Evolutionary conservation across 495 filamentous ascomycete species (phyloP).

Genomic region (Jackrogersella multiformis): DNA sequence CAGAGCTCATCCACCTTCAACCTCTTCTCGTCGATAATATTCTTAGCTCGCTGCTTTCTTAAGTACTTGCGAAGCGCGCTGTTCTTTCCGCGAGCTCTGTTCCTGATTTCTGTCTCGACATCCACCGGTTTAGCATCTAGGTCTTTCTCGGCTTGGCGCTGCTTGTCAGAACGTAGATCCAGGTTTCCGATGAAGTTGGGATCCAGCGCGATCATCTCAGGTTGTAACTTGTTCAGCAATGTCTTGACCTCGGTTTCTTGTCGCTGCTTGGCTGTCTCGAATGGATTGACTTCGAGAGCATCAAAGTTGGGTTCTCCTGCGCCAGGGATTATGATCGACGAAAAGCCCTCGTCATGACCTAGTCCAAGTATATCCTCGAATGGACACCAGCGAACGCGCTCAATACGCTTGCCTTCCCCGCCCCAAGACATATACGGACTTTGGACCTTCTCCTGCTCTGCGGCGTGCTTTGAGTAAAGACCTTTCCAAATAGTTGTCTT

Average conservation of each 20-base stretch:
- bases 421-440: slow-evolving; percentile 95
- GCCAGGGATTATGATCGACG: slow-evolving; percentile 87
- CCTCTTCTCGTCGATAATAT: slow-evolving; percentile 85
- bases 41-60: slow-evolving; percentile 86
- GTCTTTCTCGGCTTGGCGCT: slow-evolving; percentile 76
- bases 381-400: slow-evolving; percentile 88
- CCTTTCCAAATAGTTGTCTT: slow-evolving; percentile 89
- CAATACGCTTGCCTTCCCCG: slow-evolving; percentile 82
- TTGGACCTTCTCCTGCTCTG: slow-evolving; percentile 79
- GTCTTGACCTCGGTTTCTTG: slow-evolving; percentile 91
- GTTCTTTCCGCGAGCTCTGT: slow-evolving; percentile 90
- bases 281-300: slow-evolving; percentile 92
- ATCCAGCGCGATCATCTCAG: slow-evolving; percentile 95
- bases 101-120: slow-evolving; percentile 71
- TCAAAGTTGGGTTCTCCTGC: slow-evolving; percentile 98
- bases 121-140: slow-evolving; percentile 78
- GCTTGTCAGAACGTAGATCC: slow-evolving; percentile 77
- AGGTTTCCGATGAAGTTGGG: slow-evolving; percentile 89
- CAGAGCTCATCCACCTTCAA: slow-evolving; percentile 65
- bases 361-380: slow-evolving; percentile 93
- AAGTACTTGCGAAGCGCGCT: slow-evolving; percentile 84
- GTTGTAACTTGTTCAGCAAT: slow-evolving; percentile 91
- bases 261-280: slow-evolving; percentile 91
- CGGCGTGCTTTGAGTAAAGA: slow-evolving; percentile 73
- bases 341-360: slow-evolving; percentile 85